Percentiles rank a stretch among this genome's conserved stretches.
Evolutionary conservation across 1,284 basidiomycete genomes (phyloP).

Genomic region (Heterobasidion occidentale): DNA sequence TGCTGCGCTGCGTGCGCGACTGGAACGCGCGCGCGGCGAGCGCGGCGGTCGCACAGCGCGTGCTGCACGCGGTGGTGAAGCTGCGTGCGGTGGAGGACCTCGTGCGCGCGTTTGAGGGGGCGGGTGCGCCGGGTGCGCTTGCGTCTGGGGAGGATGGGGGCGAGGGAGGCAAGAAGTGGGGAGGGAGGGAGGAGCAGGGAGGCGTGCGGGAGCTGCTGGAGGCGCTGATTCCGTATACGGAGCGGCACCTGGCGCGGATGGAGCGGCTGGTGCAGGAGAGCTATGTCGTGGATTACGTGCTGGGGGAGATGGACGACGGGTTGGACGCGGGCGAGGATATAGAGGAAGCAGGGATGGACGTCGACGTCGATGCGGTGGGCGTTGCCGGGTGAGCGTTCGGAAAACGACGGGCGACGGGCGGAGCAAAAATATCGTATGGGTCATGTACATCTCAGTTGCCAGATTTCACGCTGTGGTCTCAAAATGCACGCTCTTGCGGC

Average conservation of each 20-base stretch:
- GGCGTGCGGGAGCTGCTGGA: constrained; percentile 74
- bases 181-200: constrained; percentile 12
- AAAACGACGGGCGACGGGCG: too few relatives aligned
- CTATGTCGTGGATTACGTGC: constrained; percentile 87
- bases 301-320: constrained; percentile 88
- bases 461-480: too few relatives aligned
- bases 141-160: constrained; percentile 26
- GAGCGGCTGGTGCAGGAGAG: constrained; percentile 89
- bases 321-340: constrained; percentile 46
- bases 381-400: too few relatives aligned
- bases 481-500: too few relatives aligned
- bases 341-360: constrained; percentile 36
- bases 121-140: constrained; percentile 1
- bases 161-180: constrained; percentile 16
- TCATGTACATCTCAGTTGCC: not conserved
- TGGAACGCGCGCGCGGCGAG: constrained; percentile 94
- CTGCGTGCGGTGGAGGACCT: constrained; percentile 69
- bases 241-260: constrained; percentile 82
- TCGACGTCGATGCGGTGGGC: constrained; percentile 2
- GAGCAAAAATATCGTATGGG: not conserved
- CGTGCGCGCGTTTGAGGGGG: constrained; percentile 53
- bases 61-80: constrained; percentile 81
- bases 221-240: constrained; percentile 87
- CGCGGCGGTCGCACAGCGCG: constrained; percentile 77
- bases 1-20: constrained; percentile 79